Evolutionary conservation across 768 basidiomycete genomes (phyloP), one percentile per base, ranked within the genome.

Genomic region (Fistulinella prunicolor): DNA sequence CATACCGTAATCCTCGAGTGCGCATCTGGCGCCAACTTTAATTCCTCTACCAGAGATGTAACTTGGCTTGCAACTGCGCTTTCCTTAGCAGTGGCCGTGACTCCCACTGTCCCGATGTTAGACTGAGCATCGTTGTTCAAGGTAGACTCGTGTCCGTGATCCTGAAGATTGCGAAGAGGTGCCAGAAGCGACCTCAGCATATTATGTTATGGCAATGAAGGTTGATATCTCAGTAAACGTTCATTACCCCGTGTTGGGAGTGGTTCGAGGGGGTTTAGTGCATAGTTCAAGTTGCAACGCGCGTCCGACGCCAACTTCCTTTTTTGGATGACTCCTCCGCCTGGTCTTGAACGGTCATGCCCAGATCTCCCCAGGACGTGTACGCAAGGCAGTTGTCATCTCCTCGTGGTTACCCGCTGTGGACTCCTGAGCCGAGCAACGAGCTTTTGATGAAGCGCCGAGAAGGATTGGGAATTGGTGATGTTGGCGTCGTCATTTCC

Each of bases 121-220:
- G 42, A 21, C 16, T 42, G 38, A 17, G 75, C 72, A 44, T 74
- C 58, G 22, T 56, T 58, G 35, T 53, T 38, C 12, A 51, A 20
- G 6, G 38, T 50, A 17, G 53, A 46, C 35, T 62, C 63, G 43
- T 54, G 51, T 28, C 70, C 68, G n/a, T 72, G 55, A 55, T 83
- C 80, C 53, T 83, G 81, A 44, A 74, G 70, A 21, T 75, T 73
- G 49, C 76, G 79, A 41, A 85, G 64, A 17, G 83, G 83, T 32
- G 80, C 80, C 12, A 85, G 67, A 12, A 85, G 65, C 38, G 75
- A 78, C 51, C 77, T 76, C 43, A 85, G 62, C 83, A 85, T 85
- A 44, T 21, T 57, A 34, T 16, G 12, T 12, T 28, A 22, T 29
- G 29, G 21, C 9, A 29, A 38, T 29, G 37, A 35, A 40, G 32